Evolutionary conservation across 441 rosid species (phyloP).

Genomic region (Syzygium syzygioides): DNA sequence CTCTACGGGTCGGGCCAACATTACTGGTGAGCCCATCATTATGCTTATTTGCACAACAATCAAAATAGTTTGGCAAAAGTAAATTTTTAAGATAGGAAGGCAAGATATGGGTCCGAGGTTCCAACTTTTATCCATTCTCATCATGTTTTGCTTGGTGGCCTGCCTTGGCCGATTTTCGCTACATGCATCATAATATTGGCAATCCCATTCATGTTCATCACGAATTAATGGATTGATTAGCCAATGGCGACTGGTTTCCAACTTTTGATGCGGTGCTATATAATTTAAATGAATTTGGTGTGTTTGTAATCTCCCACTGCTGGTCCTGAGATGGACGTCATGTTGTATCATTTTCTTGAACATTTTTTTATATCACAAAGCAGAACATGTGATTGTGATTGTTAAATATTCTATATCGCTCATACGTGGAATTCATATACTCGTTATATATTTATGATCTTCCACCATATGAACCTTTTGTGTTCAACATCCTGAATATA

Average conservation of each 20-base stretch:
- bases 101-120: background rate
- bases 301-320: too few species aligned
- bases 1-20: fast-evolving
- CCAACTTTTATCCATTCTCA: fast-evolving
- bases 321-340: background rate
- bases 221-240: background rate
- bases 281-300: too few species aligned
- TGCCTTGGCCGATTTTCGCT: background rate
- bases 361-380: too few species aligned
- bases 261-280: background rate
- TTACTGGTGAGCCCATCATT: fast-evolving
- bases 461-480: too few species aligned
- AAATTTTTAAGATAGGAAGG: background rate
- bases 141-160: fast-evolving
- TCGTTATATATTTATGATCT: too few species aligned
- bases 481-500: too few species aligned
- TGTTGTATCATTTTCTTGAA: background rate
- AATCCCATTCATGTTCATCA: background rate
- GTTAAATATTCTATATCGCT: too few species aligned
- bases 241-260: fast-evolving
- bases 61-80: fast-evolving
- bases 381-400: too few species aligned
- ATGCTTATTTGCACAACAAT: fast-evolving
- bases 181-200: too few species aligned
- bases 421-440: too few species aligned